Evolutionary conservation across 495 filamentous ascomycete genomes (phyloP).

Genomic region (Parathielavia hyrcaniae): DNA sequence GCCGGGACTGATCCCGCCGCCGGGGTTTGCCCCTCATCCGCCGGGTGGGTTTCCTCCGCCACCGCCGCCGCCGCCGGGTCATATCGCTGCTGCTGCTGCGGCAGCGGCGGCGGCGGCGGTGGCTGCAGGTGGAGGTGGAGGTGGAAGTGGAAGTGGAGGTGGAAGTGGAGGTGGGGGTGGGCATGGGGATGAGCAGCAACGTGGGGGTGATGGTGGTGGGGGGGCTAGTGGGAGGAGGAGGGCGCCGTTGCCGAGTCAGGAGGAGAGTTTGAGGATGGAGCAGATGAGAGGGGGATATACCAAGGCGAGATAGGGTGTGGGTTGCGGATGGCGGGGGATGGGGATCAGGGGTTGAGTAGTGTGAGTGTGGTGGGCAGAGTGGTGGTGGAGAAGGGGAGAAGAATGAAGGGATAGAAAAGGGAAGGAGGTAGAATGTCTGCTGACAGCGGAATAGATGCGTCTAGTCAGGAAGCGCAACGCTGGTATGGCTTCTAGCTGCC

Average conservation of each 20-base stretch:
- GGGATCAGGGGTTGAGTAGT: neutral
- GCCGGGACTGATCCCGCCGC: constrained; percentile 47
- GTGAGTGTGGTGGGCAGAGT: neutral
- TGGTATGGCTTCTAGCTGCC: no score
- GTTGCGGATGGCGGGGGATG: neutral
- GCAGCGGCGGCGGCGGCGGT: neutral
- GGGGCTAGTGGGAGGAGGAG: constrained; percentile 40
- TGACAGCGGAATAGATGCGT: no score
- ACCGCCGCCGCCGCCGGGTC: constrained; percentile 14
- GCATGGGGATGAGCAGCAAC: neutral
- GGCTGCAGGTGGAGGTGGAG: neutral
- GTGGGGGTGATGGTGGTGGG: constrained; percentile 7
- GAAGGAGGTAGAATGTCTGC: no score
- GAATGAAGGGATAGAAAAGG: neutral
- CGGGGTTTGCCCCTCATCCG: constrained; percentile 44
- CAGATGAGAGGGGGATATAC: constrained; percentile 62
- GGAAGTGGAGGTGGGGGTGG: neutral
- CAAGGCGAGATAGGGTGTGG: constrained; percentile 37
- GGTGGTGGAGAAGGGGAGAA: neutral
- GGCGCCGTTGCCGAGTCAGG: constrained; percentile 71
- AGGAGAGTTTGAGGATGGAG: constrained; percentile 72
- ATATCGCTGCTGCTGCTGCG: neutral
- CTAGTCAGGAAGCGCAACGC: no score
- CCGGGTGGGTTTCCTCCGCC: constrained; percentile 30
- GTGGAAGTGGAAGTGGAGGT: neutral